A percentile compares a stretch with the other conserved stretches of the same genome.
Evolutionary conservation across 2,329 filamentous ascomycete genomes (phyloP).

Genomic region (Fusarium anthophilum): DNA sequence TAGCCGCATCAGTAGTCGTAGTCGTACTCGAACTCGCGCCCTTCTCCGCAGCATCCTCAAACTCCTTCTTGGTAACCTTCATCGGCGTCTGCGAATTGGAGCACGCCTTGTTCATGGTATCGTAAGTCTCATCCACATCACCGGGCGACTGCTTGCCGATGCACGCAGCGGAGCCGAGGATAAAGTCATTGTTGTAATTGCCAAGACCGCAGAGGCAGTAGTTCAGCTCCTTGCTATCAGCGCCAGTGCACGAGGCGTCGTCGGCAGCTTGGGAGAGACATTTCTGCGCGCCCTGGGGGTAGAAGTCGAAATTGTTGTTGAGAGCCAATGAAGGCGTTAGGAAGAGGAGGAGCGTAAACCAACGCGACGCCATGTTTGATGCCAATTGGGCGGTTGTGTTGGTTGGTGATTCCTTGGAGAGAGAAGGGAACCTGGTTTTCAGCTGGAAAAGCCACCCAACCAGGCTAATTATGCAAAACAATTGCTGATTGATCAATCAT

Average conservation of each 20-base stretch:
- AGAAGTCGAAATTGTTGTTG: constrained; percentile 48
- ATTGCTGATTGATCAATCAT: constrained; percentile 3
- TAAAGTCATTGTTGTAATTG: constrained; percentile 58
- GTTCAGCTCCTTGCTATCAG: constrained; percentile 54
- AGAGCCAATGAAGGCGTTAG: constrained; percentile 36
- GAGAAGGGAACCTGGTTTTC: constrained; percentile 6
- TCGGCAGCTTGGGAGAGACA: constrained; percentile 57
- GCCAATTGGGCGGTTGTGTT: background rate
- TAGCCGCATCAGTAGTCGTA: background rate
- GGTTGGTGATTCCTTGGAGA: background rate
- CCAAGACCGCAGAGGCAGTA: constrained; percentile 56
- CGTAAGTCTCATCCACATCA: constrained; percentile 56
- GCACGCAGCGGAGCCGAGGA: constrained; percentile 58
- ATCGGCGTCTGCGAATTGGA: constrained; percentile 55
- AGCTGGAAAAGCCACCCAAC: constrained; percentile 28
- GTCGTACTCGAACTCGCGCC: background rate
- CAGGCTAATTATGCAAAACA: background rate
- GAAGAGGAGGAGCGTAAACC: constrained; percentile 46
- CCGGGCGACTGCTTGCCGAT: constrained; percentile 48
- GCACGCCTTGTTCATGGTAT: constrained; percentile 56
- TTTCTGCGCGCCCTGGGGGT: constrained; percentile 45
- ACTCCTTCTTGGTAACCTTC: constrained; percentile 52
- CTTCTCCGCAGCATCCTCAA: constrained; percentile 45
- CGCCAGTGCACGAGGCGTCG: constrained; percentile 53
- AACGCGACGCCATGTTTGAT: constrained; percentile 41